phyloP scores from a whole-genome alignment of 2,329 filamentous ascomycete species.

The Talaromyces sp. region DNA sequence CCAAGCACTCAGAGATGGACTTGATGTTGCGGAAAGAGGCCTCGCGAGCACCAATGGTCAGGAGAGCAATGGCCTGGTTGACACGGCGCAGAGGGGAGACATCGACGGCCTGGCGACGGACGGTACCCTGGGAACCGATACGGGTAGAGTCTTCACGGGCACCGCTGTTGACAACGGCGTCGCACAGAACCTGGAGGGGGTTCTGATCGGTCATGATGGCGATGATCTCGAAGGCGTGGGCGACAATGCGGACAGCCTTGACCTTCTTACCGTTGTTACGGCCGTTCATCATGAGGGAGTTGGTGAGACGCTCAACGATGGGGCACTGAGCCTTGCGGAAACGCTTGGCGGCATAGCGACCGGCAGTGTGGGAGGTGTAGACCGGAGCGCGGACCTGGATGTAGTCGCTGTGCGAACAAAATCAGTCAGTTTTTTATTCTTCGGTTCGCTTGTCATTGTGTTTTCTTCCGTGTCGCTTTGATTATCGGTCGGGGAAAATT shows the following conservation, averaged over 20 bases:
- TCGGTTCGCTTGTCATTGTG: neutral
- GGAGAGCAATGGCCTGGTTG: conserved; percentile 99
- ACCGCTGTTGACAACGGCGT: conserved; percentile 99
- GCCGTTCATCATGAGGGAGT: conserved; percentile 99
- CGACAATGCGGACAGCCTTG: conserved; percentile 99
- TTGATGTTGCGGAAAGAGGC: conserved; percentile 99
- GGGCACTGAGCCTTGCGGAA: conserved; percentile 99
- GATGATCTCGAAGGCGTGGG: conserved; percentile 99
- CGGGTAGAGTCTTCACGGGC: conserved; percentile 99
- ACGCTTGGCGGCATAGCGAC: conserved; percentile 98
- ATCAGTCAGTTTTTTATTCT: conserved; percentile 34
- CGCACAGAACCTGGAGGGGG: conserved; percentile 98
- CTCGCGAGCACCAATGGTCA: conserved; percentile 98
- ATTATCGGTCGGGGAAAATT: neutral
- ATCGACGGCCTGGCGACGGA: conserved; percentile 99
- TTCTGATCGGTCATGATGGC: conserved; percentile 99
- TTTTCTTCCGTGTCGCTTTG: neutral
- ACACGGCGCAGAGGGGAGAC: conserved; percentile 98
- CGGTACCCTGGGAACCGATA: conserved; percentile 99
- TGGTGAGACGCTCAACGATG: conserved; percentile 99
- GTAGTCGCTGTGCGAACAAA: conserved; percentile 81
- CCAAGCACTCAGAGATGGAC: conserved; percentile 91
- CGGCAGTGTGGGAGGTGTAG: conserved; percentile 98
- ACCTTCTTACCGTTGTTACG: conserved; percentile 99
- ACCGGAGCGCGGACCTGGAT: conserved; percentile 99